Evolutionary conservation across 306 rosid genomes (phyloP).

Genomic region (Pterocarpus santalinus): DNA sequence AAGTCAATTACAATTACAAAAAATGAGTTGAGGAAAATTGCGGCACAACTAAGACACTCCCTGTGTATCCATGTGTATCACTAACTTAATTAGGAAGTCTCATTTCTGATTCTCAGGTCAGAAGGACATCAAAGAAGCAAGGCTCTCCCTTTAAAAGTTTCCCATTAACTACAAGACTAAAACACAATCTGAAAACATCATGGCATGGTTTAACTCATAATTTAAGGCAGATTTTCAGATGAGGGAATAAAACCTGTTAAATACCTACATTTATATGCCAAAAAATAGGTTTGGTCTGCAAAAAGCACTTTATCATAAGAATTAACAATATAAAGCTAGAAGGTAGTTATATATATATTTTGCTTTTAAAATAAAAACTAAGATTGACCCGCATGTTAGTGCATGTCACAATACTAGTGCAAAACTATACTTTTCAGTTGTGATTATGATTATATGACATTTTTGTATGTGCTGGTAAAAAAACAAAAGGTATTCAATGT

Average conservation of each 20-base stretch:
- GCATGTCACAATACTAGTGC: background rate
- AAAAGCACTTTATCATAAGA: no score
- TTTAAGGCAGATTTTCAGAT: background rate
- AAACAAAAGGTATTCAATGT: background rate
- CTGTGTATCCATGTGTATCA: background rate
- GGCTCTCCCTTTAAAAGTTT: background rate
- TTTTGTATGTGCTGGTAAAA: background rate
- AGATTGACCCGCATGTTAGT: no score
- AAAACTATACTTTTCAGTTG: background rate
- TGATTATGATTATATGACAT: background rate
- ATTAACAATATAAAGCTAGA: background rate
- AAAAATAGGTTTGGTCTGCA: background rate
- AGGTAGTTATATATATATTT: background rate
- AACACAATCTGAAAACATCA: background rate
- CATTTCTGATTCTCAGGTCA: background rate
- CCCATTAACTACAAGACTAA: background rate
- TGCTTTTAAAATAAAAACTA: no score
- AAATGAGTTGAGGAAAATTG: background rate
- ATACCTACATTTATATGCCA: no score
- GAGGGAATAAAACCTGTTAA: background rate
- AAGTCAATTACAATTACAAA: background rate
- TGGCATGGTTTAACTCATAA: background rate
- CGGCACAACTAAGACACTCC: background rate
- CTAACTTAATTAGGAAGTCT: background rate
- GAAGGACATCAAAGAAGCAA: background rate